Base-by-base conservation (phyloP, 106 monocot genomes). In the Xerophyta viscosa region DNA sequence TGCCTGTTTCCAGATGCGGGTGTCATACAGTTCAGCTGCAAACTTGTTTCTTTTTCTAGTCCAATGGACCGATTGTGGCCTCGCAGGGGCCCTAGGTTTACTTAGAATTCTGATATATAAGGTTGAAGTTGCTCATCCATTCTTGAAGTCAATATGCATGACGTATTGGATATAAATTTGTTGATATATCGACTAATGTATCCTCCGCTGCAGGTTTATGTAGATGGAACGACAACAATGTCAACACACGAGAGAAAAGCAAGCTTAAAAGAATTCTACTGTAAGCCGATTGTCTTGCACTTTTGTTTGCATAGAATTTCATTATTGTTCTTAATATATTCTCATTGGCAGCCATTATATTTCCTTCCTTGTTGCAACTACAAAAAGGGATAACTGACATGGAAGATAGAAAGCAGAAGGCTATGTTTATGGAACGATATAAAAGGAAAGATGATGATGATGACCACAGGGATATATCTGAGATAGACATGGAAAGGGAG, bases 201-300 rank as follows among this genome's bases (percentile, higher is more conserved):
- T 7, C 20, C 18, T 2, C 20, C 20, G 28, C 6, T 60, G 57
- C 56, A 92, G 86, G 82, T 86, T 61, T 70, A 86, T 70, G 69
- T 60, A 22, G 91, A 92, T 73, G 91, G 91, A 61, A 72, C 82
- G 30, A 86, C 86, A 9, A 92, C 82, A 17, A 86, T 86, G 86
- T 75, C 82, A 8, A 82, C 82, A 23, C 86, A 82, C 41, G 86
- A 92, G 73, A 78, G 82, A 46, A 92, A 86, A 82, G 91, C 91
- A 54, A 92, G 70, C 47, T 58, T 86, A 37, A 82, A 59, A 62
- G 91, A 92, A 41, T 92, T 92, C 52, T 92, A 92, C 62, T 81
- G 91, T 92, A 73, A 58, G 18, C 19, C 27, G 24, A 27, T 31
- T 52, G 51, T 3, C 31, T 58, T 37, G 18, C 24, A 22, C 19